A percentile compares a stretch with the other conserved stretches of the same genome.
Evolutionary conservation across 148 eudicot genomes (phyloP).

Genomic region (Dysphania ambrosioides): DNA sequence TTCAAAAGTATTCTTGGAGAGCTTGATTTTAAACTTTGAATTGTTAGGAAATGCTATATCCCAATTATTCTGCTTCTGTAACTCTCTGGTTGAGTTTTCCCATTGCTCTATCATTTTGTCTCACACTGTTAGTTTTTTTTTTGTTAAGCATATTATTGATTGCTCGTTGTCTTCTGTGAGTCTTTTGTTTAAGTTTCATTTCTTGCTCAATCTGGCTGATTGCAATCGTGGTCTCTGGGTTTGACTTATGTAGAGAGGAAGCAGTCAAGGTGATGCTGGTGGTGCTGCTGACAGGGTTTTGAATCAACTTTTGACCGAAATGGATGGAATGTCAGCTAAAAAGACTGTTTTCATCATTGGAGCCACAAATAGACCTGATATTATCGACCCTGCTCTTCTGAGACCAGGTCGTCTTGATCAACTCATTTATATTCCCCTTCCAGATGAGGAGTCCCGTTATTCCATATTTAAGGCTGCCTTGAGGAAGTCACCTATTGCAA

Average conservation of each 20-base stretch:
- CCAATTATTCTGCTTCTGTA: too few relatives aligned
- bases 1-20: too few relatives aligned
- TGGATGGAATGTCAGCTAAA: slow-evolving; percentile 95
- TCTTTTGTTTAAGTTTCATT: background rate
- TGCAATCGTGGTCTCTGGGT: background rate
- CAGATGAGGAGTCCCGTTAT: slow-evolving; percentile 77
- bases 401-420: slow-evolving; percentile 93
- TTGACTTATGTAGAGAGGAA: slow-evolving; percentile 68
- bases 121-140: background rate
- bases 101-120: too few relatives aligned
- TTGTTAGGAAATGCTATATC: too few relatives aligned
- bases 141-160: too few relatives aligned
- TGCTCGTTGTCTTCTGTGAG: too few relatives aligned
- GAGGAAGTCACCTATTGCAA: slow-evolving; percentile 76
- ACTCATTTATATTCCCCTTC: slow-evolving; percentile 78
- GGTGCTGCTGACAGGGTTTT: slow-evolving; percentile 91
- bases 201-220: background rate
- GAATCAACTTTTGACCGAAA: slow-evolving; percentile 83
- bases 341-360: slow-evolving; percentile 87
- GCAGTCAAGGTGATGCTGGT: slow-evolving; percentile 88
- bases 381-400: slow-evolving; percentile 81
- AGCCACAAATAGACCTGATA: slow-evolving; percentile 88
- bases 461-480: slow-evolving; percentile 72
- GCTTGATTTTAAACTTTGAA: too few relatives aligned
- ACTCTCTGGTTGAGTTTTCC: too few relatives aligned